Base-by-base conservation (phyloP, 2,329 filamentous ascomycete species). In the Fusarium verticillioides region DNA sequence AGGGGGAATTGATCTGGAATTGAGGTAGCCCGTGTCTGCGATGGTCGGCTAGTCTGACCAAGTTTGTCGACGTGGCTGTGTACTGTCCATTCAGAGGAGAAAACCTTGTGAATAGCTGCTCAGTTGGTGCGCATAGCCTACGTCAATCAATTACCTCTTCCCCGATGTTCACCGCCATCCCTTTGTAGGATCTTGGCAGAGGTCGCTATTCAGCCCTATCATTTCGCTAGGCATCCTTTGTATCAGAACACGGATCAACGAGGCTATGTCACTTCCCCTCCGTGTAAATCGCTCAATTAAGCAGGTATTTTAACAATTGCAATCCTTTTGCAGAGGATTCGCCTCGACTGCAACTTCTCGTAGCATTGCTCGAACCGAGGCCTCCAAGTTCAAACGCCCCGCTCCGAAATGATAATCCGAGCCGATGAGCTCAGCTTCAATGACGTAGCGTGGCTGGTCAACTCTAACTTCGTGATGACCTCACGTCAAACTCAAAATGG, bases 331-430 rank as follows among this genome's bases (percentile, higher is more conserved):
- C 7, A 18, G 9, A 19, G 7, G 1, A 36, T 28, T 28, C 4
- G 13, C 18, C 19, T 28, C 11, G 6, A 36, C 7, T 47, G 18
- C 0, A 28, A 18, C n/a, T 47, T 28, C n/a, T 12, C 8, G 7
- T 13, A 21, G 9, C 11, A 18, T 36, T 18, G 13, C 30, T 50
- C 6, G 23, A 53, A 18, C 19, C 34, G 50, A 53, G 34, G 23
- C 50, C 50, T 37, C 50, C 50, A 37, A 5, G 18, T 9, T 10
- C 15, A 18, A 10, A 28, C 6, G n/a, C 54, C 32, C 42, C 46
- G 40, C 65, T 66, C 71, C 67, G 70, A 74, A 5, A 46, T 46
- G 42, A 68, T 73, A 63, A 71, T 73, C 70, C 70, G 70, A 37
- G 8, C 28, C 70, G 66, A 54, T 23, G 10, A 13, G 46, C 23